These are phyloP conservation scores for Citrus maxima DNA, from an alignment of 345 rosid genomes.

Conservation along the genomic window DNA sequence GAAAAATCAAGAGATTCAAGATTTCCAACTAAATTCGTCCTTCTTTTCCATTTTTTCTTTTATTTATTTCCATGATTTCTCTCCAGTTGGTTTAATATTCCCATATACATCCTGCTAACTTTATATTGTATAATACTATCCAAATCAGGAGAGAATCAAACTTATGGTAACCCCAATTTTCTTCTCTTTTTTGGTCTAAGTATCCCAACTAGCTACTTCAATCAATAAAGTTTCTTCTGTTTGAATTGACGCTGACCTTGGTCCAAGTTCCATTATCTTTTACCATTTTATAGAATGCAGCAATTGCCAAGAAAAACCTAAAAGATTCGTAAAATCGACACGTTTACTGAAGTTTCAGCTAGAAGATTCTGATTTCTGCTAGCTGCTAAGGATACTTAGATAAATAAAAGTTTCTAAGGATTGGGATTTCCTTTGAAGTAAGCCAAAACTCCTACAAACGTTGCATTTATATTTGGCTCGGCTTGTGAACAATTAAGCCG, in stretches of 20 bases:
- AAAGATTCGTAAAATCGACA: too few species aligned
- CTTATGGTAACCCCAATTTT: background rate
- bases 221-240: too few species aligned
- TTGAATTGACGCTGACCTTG: too few species aligned
- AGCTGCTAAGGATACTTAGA: too few species aligned
- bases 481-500: conserved; percentile 30
- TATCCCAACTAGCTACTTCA: too few species aligned
- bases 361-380: too few species aligned
- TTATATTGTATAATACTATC: background rate
- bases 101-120: background rate
- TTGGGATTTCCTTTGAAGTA: conserved; percentile 25
- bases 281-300: too few species aligned
- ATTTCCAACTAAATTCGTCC: background rate
- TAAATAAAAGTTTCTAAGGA: too few species aligned
- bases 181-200: background rate
- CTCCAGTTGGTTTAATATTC: background rate
- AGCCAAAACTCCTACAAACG: conserved; percentile 57
- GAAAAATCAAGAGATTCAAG: background rate
- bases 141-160: background rate
- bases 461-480: conserved; percentile 60
- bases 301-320: too few species aligned
- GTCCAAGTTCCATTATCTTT: too few species aligned
- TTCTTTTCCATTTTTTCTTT: background rate
- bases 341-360: too few species aligned
- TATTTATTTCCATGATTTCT: background rate